Evolutionary conservation across 2,329 filamentous ascomycete genomes (phyloP).

Genomic region (Dothistroma septosporum): DNA sequence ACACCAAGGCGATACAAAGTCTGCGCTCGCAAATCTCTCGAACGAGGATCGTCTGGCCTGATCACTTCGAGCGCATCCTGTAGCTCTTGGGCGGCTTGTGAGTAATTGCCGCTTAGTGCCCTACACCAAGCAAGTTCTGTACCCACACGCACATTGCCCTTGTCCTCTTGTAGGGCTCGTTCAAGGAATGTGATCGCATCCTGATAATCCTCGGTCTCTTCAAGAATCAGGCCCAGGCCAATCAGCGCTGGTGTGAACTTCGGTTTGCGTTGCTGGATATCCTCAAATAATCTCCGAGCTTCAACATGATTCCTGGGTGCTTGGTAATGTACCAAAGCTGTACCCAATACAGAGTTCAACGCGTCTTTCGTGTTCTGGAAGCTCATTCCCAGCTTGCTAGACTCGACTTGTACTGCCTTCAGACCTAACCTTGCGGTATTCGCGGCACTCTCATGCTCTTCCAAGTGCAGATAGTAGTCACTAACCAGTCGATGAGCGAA

Average conservation of each 20-base stretch:
- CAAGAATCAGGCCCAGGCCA: constrained; percentile 83
- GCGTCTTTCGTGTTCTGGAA: constrained; percentile 70
- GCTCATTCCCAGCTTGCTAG: constrained; percentile 61
- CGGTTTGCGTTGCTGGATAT: constrained; percentile 69
- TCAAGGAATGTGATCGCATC: constrained; percentile 76
- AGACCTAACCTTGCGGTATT: constrained; percentile 75
- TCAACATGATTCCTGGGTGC: constrained; percentile 85
- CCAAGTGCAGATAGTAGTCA: constrained; percentile 76
- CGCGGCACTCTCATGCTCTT: constrained; percentile 78
- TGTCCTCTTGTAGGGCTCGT: constrained; percentile 69
- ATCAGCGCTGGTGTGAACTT: constrained; percentile 77
- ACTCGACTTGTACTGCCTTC: constrained; percentile 56
- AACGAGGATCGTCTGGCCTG: constrained; percentile 56
- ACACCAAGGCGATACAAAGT: constrained; percentile 82
- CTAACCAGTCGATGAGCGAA: constrained; percentile 79
- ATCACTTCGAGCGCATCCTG: constrained; percentile 65
- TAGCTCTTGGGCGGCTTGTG: constrained; percentile 63
- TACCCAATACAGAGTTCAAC: constrained; percentile 72
- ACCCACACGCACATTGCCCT: constrained; percentile 69
- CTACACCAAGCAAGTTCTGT: constrained; percentile 92
- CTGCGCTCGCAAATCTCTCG: constrained; percentile 72
- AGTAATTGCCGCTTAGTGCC: constrained; percentile 73
- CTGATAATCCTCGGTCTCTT: constrained; percentile 85
- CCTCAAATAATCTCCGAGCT: constrained; percentile 79
- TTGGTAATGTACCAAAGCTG: constrained; percentile 85